Conservation (phyloP, 228 moss, liverwort and hornwort species). For the Sphagnum fallax region DNA sequence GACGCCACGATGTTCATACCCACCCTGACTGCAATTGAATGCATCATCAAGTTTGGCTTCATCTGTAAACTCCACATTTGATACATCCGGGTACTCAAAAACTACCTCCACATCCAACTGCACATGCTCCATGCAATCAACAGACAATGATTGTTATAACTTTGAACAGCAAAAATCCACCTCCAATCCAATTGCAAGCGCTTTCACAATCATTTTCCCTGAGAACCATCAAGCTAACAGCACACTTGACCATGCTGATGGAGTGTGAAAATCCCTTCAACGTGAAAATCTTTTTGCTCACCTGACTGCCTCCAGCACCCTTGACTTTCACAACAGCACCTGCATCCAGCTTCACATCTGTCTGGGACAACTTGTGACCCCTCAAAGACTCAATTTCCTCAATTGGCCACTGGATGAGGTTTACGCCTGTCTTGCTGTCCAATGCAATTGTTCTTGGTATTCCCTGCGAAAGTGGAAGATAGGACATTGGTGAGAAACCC, state of each 20-base stretch:
- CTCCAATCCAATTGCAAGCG: too few species aligned
- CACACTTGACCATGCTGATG: too few species aligned
- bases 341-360: slow-evolving; percentile 25
- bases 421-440: slow-evolving; percentile 35
- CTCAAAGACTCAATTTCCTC: slow-evolving; percentile 32
- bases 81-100: slow-evolving; percentile 21
- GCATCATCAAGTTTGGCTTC: slow-evolving; percentile 5
- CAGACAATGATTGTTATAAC: too few species aligned
- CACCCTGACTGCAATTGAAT: slow-evolving; percentile 60
- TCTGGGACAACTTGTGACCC: slow-evolving; percentile 11
- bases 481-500: too few species aligned
- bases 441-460: slow-evolving; percentile 31
- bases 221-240: too few species aligned
- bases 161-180: too few species aligned
- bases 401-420: slow-evolving; percentile 46
- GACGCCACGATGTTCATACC: slow-evolving; percentile 51
- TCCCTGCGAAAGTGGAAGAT: slow-evolving; percentile 8
- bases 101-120: slow-evolving; percentile 25
- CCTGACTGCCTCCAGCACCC: slow-evolving; percentile 34
- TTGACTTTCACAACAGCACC: slow-evolving; percentile 21
- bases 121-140: neutral
- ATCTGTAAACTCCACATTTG: slow-evolving; percentile 10
- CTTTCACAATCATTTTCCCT: too few species aligned
- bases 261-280: too few species aligned
- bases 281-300: slow-evolving; percentile 2